phyloP scores from a whole-genome alignment of 179 eudicot genomes.

The Actinidia arguta region DNA sequence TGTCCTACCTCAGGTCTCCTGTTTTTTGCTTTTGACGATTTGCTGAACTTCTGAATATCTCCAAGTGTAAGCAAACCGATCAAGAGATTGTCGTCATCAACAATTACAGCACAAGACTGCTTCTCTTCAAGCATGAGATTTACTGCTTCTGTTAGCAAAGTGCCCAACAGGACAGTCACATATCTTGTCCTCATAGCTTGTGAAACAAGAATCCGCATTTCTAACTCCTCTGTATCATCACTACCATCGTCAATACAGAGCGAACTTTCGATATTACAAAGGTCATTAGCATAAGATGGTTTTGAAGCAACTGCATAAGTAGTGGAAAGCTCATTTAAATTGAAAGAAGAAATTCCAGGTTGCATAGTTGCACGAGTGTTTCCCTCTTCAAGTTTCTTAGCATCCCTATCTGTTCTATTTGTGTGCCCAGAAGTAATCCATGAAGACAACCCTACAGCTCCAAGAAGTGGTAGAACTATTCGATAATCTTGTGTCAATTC shows the following conservation, averaged over 20 bases:
- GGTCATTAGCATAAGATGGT: conserved; percentile 35
- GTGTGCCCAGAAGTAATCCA: conserved; percentile 85
- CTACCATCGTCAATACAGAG: conserved; percentile 57
- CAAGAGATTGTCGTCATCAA: conserved; percentile 55
- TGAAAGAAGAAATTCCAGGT: conserved; percentile 28
- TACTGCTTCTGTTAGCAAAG: conserved; percentile 66
- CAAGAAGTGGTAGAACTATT: conserved; percentile 92
- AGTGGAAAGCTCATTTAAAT: conserved; percentile 27
- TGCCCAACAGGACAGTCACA: conserved; percentile 59
- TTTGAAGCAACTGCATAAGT: conserved; percentile 21
- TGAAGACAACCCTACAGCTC: conserved; percentile 92
- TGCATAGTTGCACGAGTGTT: conserved; percentile 19
- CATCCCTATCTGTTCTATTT: conserved; percentile 40
- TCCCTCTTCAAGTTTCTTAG: conserved; percentile 33
- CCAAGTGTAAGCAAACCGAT: conserved; percentile 62
- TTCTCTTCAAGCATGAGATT: conserved; percentile 82
- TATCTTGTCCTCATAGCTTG: conserved; percentile 91
- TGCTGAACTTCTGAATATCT: conserved; percentile 69
- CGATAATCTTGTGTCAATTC: conserved; percentile 97
- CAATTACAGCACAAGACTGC: conserved; percentile 75
- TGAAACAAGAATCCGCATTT: conserved; percentile 66
- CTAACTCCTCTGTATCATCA: conserved; percentile 45
- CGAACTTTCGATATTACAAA: conserved; percentile 71
- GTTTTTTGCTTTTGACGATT: conserved; percentile 42
- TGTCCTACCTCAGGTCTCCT: conserved; percentile 57